These are phyloP conservation scores for Sonneratia alba DNA, from an alignment of 345 rosid genomes.

Conservation along the genomic window DNA sequence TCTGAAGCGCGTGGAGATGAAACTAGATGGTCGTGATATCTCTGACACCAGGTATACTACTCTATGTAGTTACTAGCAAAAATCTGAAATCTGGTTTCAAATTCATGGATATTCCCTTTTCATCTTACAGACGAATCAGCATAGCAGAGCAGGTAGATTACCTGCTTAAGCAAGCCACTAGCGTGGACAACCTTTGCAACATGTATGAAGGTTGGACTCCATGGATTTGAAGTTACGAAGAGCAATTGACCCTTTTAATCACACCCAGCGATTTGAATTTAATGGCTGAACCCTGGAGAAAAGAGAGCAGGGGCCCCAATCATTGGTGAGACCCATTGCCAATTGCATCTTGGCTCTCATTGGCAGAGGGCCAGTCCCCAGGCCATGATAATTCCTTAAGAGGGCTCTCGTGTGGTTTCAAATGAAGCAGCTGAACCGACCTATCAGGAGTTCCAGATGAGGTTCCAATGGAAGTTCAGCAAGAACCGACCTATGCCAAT, in stretches of 20 bases:
- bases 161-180: slow-evolving; percentile 76
- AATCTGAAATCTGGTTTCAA: not conserved
- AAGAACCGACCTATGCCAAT: not conserved
- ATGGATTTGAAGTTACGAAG: slow-evolving; percentile 53
- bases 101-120: not conserved
- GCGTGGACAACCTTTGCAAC: slow-evolving; percentile 84
- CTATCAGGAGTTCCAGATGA: not conserved
- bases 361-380: not conserved
- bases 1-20: slow-evolving; percentile 67
- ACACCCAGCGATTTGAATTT: not conserved
- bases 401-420: not conserved
- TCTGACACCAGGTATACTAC: slow-evolving; percentile 44
- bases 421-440: not conserved
- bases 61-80: not conserved
- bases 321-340: not conserved
- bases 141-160: slow-evolving; percentile 76
- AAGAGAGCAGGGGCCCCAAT: not conserved
- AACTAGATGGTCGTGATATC: slow-evolving; percentile 70
- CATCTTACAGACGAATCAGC: slow-evolving; percentile 46
- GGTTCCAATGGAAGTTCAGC: not conserved
- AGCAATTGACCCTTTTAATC: not conserved
- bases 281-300: not conserved
- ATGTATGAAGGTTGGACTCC: slow-evolving; percentile 99
- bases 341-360: not conserved
- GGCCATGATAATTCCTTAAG: not conserved